A percentile compares a stretch with the other conserved stretches of the same genome.
Conservation (phyloP, 1,139 yeast species). For the Trichomonascaceae sp. region DNA sequence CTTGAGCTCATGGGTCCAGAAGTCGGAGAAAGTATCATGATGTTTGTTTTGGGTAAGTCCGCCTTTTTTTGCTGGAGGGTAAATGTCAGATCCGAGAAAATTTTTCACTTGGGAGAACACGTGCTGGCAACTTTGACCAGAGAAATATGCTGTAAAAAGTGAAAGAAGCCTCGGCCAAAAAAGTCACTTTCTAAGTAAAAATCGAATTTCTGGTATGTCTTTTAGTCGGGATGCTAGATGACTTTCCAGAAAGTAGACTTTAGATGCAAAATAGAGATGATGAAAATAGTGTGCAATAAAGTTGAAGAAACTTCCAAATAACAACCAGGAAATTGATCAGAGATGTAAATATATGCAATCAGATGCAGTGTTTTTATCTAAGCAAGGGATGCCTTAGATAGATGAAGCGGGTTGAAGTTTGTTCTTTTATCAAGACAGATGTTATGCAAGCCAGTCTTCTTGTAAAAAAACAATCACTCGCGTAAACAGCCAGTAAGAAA, state of each 20-base stretch:
- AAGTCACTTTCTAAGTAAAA: not conserved
- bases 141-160: not conserved
- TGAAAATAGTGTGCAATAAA: not conserved
- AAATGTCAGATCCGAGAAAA: conserved; percentile 3
- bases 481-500: not conserved
- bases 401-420: not conserved
- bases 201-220: not conserved
- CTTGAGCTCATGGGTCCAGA: conserved; percentile 10
- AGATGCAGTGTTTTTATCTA: not conserved
- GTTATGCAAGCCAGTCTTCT: not conserved
- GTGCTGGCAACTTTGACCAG: not conserved
- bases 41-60: conserved; percentile 6
- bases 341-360: not conserved
- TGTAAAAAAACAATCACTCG: not conserved
- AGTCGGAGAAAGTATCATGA: conserved; percentile 10
- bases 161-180: not conserved
- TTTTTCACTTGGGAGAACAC: not conserved
- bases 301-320: not conserved
- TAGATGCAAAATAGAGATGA: not conserved
- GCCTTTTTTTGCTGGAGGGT: conserved; percentile 5
- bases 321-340: not conserved
- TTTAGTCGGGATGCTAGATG: not conserved
- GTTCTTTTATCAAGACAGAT: not conserved
- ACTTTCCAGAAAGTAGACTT: not conserved
- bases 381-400: not conserved